Base-by-base conservation (phyloP, 768 basidiomycete species). In the Lentinula sp. region DNA sequence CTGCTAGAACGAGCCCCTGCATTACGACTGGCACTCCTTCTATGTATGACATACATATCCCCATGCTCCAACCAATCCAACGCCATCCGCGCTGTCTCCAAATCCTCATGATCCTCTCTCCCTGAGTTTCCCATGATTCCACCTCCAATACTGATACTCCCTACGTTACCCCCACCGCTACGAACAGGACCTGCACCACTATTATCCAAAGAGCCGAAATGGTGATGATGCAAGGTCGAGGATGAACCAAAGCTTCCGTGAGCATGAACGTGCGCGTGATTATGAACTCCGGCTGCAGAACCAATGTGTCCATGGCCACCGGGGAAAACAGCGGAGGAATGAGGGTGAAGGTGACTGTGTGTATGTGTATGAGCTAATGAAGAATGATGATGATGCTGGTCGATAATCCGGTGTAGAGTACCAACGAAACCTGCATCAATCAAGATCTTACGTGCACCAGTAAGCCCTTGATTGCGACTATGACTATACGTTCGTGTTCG, bases 61-160 rank as follows among this genome's bases (percentile, higher is more conserved):
- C 59, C 59, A 66, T 76, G 76, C 62, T 79, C 77, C 50, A 81
- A 59, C 76, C 76, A 78, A 59, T 82, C 80, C 68, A 90, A 66
- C 55, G 87, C 85, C 48, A 73, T 68, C 67, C 81, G 75, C 53
- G 88, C 87, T 58, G 76, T 70, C 52, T 78, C 79, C 57, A 83
- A 78, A 16, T 87, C 83, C 61, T 87, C 84, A 67, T 74, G 74
- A 66, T 88, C 86, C 42, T 84, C 84, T 62, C 87, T 86, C 60
- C 80, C 71, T 15, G 60, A 49, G 43, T 59, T 56, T 60, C 53
- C 31, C 40, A 52, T 49, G 31, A 54, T 39, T 31, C 56, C 37
- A 60, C 53, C 45, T 34, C 39, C 31, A 10, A 5, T 43, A 57
- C 31, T 48, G 10, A 50, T 48, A 51, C 51, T 35, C 53, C 59